phyloP scores from a whole-genome alignment of 163 green algal genomes.

The Trebouxia gelatinosa region DNA sequence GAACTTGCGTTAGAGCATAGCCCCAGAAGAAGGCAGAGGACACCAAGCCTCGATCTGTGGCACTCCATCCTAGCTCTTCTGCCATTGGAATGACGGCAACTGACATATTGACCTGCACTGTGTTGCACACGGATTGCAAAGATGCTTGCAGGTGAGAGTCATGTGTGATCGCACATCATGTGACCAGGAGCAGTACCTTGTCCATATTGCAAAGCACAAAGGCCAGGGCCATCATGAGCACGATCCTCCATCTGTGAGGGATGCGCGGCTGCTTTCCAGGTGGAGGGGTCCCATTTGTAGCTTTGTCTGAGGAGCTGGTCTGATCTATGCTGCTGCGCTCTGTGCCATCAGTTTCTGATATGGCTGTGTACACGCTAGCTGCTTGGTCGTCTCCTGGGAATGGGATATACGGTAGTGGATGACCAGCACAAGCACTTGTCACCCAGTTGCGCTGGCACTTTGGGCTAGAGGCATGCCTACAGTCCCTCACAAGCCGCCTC shows the following conservation, averaged over 20 bases:
- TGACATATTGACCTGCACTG: constrained; percentile 94
- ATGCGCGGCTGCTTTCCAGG: constrained; percentile 14
- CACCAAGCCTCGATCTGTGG: constrained; percentile 86
- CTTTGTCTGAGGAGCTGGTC: neutral
- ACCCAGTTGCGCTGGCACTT: too few relatives aligned
- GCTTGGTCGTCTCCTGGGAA: constrained; percentile 48
- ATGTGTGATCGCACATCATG: neutral
- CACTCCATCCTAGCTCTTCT: constrained; percentile 88
- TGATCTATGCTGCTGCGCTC: neutral
- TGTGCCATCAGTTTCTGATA: constrained; percentile 25
- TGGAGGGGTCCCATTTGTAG: constrained; percentile 11
- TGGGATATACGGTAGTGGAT: constrained; percentile 30
- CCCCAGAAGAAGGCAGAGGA: constrained; percentile 98
- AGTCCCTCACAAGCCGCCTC: too few relatives aligned
- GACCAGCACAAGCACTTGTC: too few relatives aligned
- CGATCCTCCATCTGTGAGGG: constrained; percentile 77
- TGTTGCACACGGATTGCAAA: neutral
- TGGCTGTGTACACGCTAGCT: constrained; percentile 40
- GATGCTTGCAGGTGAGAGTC: neutral
- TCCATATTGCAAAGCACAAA: constrained; percentile 99
- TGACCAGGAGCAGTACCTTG: constrained; percentile 42
- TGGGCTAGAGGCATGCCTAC: too few relatives aligned
- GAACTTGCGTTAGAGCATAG: constrained; percentile 94
- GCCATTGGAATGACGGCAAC: constrained; percentile 98
- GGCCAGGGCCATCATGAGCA: constrained; percentile 77